Conservation (phyloP, 495 filamentous ascomycete species). For the Penicillium bialowiezense region DNA sequence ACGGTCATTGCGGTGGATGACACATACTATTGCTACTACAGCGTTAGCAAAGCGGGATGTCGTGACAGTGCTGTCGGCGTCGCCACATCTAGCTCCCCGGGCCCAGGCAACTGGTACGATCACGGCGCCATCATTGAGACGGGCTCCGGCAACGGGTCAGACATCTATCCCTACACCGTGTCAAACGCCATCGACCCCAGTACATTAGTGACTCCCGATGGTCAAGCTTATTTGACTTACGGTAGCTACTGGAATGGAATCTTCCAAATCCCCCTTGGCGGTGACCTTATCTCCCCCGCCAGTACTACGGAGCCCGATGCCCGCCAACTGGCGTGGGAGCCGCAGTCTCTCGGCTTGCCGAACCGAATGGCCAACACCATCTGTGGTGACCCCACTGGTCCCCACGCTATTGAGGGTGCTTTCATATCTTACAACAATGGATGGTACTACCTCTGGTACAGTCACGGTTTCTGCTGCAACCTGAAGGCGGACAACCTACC, state of each 20-base stretch:
- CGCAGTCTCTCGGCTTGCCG: conserved; percentile 17
- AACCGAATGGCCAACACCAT: conserved; percentile 24
- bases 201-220: conserved; percentile 45
- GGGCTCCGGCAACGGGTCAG: conserved; percentile 36
- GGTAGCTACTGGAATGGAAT: conserved; percentile 73
- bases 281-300: conserved; percentile 33
- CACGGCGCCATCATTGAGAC: conserved; percentile 43
- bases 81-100: conserved; percentile 61
- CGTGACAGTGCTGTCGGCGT: conserved; percentile 69
- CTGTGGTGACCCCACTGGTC: conserved; percentile 36
- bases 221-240: conserved; percentile 57
- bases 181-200: conserved; percentile 77
- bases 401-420: conserved; percentile 43
- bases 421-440: conserved; percentile 53
- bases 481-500: conserved; percentile 47
- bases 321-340: conserved; percentile 34
- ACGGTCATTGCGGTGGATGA: conserved; percentile 54
- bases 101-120: conserved; percentile 57
- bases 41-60: conserved; percentile 63
- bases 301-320: conserved; percentile 26
- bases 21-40: conserved; percentile 72
- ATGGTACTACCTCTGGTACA: conserved; percentile 74
- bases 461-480: conserved; percentile 66
- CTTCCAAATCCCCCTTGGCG: conserved; percentile 57
- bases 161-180: conserved; percentile 46